Evolutionary conservation across 2,329 filamentous ascomycete species (phyloP), one percentile per base, ranked within the genome.

Genomic region (Aspergillus piperis): DNA sequence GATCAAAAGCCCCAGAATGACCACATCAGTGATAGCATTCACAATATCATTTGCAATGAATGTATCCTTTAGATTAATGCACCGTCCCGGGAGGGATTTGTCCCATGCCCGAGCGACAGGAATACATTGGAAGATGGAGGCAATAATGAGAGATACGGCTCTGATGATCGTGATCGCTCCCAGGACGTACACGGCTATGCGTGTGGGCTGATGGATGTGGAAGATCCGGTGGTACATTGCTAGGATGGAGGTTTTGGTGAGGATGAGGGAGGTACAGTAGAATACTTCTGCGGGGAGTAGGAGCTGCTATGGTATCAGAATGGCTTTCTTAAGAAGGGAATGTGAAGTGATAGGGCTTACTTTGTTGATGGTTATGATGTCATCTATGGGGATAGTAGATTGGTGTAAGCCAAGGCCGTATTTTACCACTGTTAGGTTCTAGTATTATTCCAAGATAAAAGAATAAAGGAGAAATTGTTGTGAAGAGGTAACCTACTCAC

Each of bases 161-260:
- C 83, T 84, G 21, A 70, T 69, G 59, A 83, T 73, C 39, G 80
- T 75, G 6, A 84, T 77, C 15, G 64, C 61, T 8, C 76, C 79
- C 5, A 83, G 73, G 2, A 71, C 66, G 65, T 75, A 78, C 1
- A 76, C 75, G 66, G 76, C 76, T 60, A 72, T 77, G 64, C 78
- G 77, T 61, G 83, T 80, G 59, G 74, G 75, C 0, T 72, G 71
- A 4, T 79, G 71, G 19, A 73, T 79, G 68, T 36, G 30, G 11
- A 84, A 84, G 63, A 84, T 82, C 66, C 81, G 81, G 65, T 77
- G 78, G 72, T 84, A 84, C 80, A 84, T 82, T 44, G 83, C 69
- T 48, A 85, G 66, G 21, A 84, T 72, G 54, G 78, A 78, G 13
- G 83, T 57, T 64, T 84, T 85, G n/a, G 81, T 81, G 71, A 81